Conservation (phyloP, 148 eudicot species). For the Salicornia ramosissima region DNA sequence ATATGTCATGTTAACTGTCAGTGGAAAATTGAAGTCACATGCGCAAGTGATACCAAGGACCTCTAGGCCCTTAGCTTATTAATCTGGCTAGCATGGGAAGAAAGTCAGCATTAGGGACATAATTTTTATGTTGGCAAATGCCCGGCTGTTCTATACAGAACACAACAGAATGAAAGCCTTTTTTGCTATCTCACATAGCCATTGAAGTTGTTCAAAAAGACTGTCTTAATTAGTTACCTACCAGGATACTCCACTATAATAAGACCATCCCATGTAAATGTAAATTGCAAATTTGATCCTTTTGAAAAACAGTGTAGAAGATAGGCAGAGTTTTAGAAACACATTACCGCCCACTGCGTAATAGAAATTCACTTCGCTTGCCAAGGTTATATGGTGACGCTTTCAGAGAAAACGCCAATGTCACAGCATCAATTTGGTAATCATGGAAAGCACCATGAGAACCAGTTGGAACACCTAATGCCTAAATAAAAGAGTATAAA, state of each 20-base stretch:
- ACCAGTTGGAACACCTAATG: constrained; percentile 94
- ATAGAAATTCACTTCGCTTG: constrained; percentile 54
- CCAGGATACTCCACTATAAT: background rate
- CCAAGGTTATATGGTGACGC: constrained; percentile 37
- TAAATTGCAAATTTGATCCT: background rate
- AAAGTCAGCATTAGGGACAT: background rate
- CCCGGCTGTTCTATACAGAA: background rate
- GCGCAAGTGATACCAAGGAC: background rate
- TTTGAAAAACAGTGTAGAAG: background rate
- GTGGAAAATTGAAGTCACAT: background rate
- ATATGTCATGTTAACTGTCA: background rate
- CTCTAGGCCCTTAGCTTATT: background rate
- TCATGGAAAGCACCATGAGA: constrained; percentile 96
- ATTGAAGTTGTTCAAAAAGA: background rate
- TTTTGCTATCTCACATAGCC: background rate
- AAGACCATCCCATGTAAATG: background rate
- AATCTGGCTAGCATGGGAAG: too few relatives aligned
- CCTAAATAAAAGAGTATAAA: constrained; percentile 35
- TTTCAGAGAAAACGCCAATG: constrained; percentile 66
- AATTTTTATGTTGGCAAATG: background rate
- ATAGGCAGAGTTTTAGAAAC: constrained; percentile 2
- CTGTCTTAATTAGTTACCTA: background rate
- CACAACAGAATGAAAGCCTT: background rate
- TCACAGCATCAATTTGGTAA: constrained; percentile 96
- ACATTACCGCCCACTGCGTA: constrained; percentile 74